These are phyloP conservation scores for Hippophae tibetana DNA, from an alignment of 306 rosid species.

Conservation along the genomic window DNA sequence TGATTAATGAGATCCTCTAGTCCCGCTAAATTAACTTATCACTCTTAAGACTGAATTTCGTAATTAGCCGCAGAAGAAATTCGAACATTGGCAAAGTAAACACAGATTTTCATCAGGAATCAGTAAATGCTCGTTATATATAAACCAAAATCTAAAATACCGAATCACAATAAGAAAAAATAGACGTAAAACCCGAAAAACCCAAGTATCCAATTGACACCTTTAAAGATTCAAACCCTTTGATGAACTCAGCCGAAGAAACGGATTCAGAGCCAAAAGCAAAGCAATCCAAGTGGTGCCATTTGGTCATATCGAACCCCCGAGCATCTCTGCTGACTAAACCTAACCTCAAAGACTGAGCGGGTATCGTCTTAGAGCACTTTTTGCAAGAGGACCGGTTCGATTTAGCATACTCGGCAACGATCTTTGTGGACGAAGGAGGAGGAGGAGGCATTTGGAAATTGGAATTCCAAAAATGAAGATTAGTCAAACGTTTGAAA, in stretches of 20 bases:
- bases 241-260: constrained; percentile 28
- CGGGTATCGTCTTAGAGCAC: constrained; percentile 37
- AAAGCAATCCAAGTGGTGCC: constrained; percentile 67
- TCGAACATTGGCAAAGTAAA: background rate
- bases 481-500: too few species aligned
- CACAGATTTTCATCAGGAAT: background rate
- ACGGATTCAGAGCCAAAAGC: constrained; percentile 18
- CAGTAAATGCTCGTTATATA: background rate
- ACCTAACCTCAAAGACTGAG: constrained; percentile 42
- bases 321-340: constrained; percentile 33
- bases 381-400: constrained; percentile 49
- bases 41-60: too few species aligned
- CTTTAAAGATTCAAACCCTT: constrained; percentile 50
- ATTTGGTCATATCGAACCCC: constrained; percentile 31
- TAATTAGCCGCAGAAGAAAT: background rate
- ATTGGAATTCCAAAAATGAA: too few species aligned
- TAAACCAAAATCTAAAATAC: background rate
- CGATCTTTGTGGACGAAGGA: constrained; percentile 21
- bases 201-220: constrained; percentile 14
- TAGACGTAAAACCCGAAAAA: background rate
- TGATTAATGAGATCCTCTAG: background rate
- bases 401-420: constrained; percentile 60
- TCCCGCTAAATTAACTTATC: background rate
- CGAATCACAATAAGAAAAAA: background rate
- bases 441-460: constrained; percentile 7